Evolutionary conservation across 73 alveolate species (phyloP), one percentile per base, ranked within the genome.

Genomic region (Paramecium biaurelia): DNA sequence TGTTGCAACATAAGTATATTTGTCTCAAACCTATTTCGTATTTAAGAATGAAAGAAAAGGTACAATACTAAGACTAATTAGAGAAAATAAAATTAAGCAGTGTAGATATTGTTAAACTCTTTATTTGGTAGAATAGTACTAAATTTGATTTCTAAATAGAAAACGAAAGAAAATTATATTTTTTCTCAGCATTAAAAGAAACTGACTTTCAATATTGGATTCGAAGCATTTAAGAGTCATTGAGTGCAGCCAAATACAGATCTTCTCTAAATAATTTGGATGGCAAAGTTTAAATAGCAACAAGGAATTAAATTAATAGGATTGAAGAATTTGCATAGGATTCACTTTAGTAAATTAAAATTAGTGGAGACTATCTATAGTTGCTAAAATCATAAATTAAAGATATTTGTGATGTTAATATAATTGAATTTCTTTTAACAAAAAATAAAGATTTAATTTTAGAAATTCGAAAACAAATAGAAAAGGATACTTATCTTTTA

Each of bases 291-390:
- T 30, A 30, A 30, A 32, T 5, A 30, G 45, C 41, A 11, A 26
- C 84, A 14, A 30, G 45, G 12, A 63, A 63, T 30, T n/a, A 30
- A 32, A 63, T 63, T 26, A 63, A 63, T 63, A 12, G 45, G 26
- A 32, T 63, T 63, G 84, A 63, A 24, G 84, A 63, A 63, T 63
- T 63, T 63, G 84, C 84, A 12, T 63, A 63, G 28, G 84, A 12
- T 63, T 30, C 84, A 1, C 45, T 63, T 26, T 20, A 63, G 28
- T 32, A 63, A 12, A 63, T 32, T 5, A 63, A 12, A 20, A 63
- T 63, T 1, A 30, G 45, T 11, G 45, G 45, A 23, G 26, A 32
- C 1, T 63, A 63, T 63, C 6, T 63, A 32, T 2, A 26, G 26
- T 30, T 26, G 28, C 30, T 63, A 10, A 30, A 63, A 63, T 63